Conservation (phyloP, 768 basidiomycete species). For the Pleurotus ostreatus region DNA sequence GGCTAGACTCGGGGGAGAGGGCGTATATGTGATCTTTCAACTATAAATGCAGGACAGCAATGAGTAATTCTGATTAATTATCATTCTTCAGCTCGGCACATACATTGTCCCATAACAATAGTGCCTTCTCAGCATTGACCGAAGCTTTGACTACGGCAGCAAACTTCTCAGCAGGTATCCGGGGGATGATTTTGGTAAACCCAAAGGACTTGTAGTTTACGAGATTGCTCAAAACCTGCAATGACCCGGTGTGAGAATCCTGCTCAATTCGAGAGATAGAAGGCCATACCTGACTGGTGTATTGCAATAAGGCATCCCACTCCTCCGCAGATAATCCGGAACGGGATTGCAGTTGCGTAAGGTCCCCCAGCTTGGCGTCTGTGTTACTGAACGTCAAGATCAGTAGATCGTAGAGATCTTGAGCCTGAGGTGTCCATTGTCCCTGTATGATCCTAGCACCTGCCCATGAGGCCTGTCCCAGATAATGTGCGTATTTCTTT, state of each 20-base stretch:
- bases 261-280: constrained; percentile 2
- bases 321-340: constrained; percentile 55
- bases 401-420: constrained; percentile 66
- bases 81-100: constrained; percentile 12
- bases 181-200: constrained; percentile 82
- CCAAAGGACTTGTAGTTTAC: constrained; percentile 82
- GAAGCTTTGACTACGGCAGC: constrained; percentile 57
- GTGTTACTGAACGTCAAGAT: constrained; percentile 61
- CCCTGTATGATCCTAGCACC: constrained; percentile 81
- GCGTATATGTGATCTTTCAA: constrained; percentile 75
- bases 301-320: constrained; percentile 70
- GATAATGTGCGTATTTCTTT: constrained; percentile 74
- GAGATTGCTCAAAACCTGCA: constrained; percentile 54
- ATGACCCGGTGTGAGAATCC: neutral
- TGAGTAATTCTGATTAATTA: too few species aligned
- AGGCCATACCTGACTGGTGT: constrained; percentile 59
- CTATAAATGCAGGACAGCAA: constrained; percentile 27
- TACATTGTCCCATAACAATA: constrained; percentile 62
- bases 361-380: constrained; percentile 51
- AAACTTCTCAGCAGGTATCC: constrained; percentile 59
- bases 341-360: constrained; percentile 45
- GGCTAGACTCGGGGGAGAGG: constrained; percentile 53
- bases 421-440: constrained; percentile 77
- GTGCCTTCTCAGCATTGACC: constrained; percentile 50
- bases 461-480: constrained; percentile 75